Evolutionary conservation across 2,329 filamentous ascomycete species (phyloP).

Genomic region (Helminthosporium solani): DNA sequence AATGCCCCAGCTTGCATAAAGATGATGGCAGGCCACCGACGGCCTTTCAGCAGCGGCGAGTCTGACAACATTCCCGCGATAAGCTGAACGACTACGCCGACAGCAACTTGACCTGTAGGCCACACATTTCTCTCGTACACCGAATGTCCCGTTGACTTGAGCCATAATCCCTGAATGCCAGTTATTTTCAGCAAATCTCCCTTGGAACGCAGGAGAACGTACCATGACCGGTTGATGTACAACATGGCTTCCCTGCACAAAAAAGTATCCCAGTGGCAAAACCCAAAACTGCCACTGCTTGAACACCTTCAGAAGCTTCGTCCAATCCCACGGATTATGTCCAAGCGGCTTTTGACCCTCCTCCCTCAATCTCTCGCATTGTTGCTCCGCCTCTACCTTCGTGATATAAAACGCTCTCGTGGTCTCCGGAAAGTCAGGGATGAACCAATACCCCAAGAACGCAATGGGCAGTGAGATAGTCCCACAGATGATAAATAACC

Average conservation of each 20-base stretch:
- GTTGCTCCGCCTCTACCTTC: slow-evolving; percentile 22
- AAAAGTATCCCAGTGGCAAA: slow-evolving; percentile 51
- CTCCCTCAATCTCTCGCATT: slow-evolving; percentile 22
- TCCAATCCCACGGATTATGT: slow-evolving; percentile 38
- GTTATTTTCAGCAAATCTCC: too few relatives aligned
- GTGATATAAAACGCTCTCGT: slow-evolving; percentile 41
- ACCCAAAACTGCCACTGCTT: slow-evolving; percentile 53
- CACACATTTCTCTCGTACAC: slow-evolving; percentile 52
- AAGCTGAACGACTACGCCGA: slow-evolving; percentile 50
- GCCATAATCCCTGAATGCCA: too few relatives aligned
- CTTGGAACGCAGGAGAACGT: too few relatives aligned
- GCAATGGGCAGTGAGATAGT: slow-evolving; percentile 47
- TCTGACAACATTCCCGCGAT: slow-evolving; percentile 39
- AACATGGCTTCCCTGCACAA: slow-evolving; percentile 28
- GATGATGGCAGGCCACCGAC: slow-evolving; percentile 43
- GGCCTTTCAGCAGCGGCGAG: slow-evolving; percentile 26
- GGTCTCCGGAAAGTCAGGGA: slow-evolving; percentile 29
- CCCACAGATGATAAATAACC: slow-evolving; percentile 36
- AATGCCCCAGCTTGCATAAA: slow-evolving; percentile 43
- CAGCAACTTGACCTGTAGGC: slow-evolving; percentile 49
- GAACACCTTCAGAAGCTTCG: slow-evolving; percentile 47
- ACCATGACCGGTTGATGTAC: slow-evolving; percentile 23
- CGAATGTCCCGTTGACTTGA: slow-evolving; percentile 48
- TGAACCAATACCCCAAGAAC: slow-evolving; percentile 45
- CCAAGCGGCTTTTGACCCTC: slow-evolving; percentile 40